Base-by-base conservation (phyloP, 805 yeast species). In the Yamadazyma phyllophila region DNA sequence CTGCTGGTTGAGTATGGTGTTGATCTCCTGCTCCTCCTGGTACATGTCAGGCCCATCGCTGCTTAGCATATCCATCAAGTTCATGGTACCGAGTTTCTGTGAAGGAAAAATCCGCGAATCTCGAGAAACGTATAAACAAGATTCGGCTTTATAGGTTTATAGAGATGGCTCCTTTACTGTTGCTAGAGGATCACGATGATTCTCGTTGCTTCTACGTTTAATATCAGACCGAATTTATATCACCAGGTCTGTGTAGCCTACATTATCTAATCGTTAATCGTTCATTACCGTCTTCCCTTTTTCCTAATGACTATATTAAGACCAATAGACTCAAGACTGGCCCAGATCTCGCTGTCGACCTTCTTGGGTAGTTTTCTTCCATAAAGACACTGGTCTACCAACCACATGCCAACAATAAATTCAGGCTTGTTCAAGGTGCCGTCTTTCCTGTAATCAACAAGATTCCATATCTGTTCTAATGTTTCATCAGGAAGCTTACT, bases 381-480 rank as follows among this genome's bases (percentile, higher is more conserved):
- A 60, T 92, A 94, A 11, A 94, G 71, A 60, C 97, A 88, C 65
- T 94, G 99, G 63, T 94, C 99, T 2, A 94, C 91, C 4, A 91
- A 66, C 99, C 99, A 94, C 86, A 88, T 91, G 0, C 99, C 99
- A n/a, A 91, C 92, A 27, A 92, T 68, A 57, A 94, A 94, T 51
- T 91, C 92, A 31, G 82, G 83, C 50, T 88, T 79, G 53, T 83
- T 85, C 44, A 94, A 68, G 1, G 87, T 79, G 0, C 96, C 96
- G 60, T 86, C 94, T 38, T 70, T 63, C 53, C 82, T 62, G 45
- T 66, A 74, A 59, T 78, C 88, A 4, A 91, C 92, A 55, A 85
- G 71, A 39, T 81, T 78, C 89, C 89, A 88, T 26, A 83, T 82
- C 40, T 79, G 76, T 17, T 67, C 71, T 27, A 72, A 55, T 0